phyloP scores from a whole-genome alignment of 163 green algal genomes.

The Dunaliella salina region DNA sequence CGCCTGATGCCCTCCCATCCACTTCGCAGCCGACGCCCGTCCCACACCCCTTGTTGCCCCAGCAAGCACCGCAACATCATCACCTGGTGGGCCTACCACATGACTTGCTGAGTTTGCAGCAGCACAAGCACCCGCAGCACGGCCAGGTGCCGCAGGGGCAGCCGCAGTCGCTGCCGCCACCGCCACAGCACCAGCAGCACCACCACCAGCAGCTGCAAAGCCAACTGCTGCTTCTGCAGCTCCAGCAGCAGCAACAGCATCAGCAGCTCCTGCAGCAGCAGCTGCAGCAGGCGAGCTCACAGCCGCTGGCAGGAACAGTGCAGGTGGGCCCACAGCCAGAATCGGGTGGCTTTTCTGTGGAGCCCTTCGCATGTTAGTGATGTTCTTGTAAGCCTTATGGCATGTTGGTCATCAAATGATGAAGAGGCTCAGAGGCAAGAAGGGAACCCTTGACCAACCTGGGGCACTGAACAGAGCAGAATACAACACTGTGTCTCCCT shows the following conservation, averaged over 20 bases:
- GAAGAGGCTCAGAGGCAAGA: too few species aligned
- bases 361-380: too few species aligned
- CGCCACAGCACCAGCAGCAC: neutral
- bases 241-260: neutral
- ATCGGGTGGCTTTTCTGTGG: too few species aligned
- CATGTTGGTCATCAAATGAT: too few species aligned
- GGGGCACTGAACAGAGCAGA: too few species aligned
- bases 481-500: too few species aligned
- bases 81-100: constrained; percentile 5
- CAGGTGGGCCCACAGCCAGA: neutral
- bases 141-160: neutral
- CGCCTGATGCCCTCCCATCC: too few species aligned
- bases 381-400: too few species aligned
- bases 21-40: too few species aligned
- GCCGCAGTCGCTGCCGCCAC: neutral
- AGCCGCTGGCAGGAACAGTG: neutral
- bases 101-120: neutral
- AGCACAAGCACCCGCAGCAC: neutral
- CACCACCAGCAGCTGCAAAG: neutral
- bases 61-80: constrained; percentile 18
- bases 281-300: neutral
- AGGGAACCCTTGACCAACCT: too few species aligned
- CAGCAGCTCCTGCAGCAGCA: neutral
- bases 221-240: neutral
- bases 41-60: constrained; percentile 9